Conservation (phyloP, 768 basidiomycete species). For the Tylopilus sp. region DNA sequence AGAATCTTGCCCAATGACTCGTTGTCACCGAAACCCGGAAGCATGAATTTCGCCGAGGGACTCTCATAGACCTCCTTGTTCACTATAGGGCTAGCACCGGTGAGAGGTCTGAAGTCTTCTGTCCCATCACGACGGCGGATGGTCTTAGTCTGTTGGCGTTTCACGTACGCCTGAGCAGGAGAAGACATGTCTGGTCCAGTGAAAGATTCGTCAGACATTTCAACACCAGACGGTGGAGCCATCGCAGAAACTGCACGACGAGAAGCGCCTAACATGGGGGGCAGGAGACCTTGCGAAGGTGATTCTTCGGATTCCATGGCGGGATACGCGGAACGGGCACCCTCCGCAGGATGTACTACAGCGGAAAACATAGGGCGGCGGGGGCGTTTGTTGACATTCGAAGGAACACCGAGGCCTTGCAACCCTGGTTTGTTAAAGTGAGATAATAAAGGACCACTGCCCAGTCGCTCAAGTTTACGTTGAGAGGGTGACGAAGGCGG, state of each 20-base stretch:
- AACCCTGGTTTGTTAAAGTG: conserved; percentile 49
- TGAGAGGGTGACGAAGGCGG: conserved; percentile 45
- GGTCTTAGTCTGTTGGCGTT: conserved; percentile 73
- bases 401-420: conserved; percentile 54
- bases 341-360: conserved; percentile 47
- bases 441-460: conserved; percentile 32
- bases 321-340: conserved; percentile 43
- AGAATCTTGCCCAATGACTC: conserved; percentile 91
- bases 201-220: conserved; percentile 53
- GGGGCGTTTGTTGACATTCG: conserved; percentile 52
- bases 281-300: conserved; percentile 26
- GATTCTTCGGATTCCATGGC: conserved; percentile 31
- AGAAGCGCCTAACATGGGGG: conserved; percentile 41
- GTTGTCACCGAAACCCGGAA: conserved; percentile 84
- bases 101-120: conserved; percentile 72
- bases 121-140: conserved; percentile 79
- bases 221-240: conserved; percentile 40
- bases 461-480: conserved; percentile 45
- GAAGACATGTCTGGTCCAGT: conserved; percentile 67
- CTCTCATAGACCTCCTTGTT: conserved; percentile 47
- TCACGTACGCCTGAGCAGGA: conserved; percentile 77
- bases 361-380: conserved; percentile 69
- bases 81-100: conserved; percentile 57
- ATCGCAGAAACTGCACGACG: conserved; percentile 79
- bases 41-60: conserved; percentile 53